Base-by-base conservation (phyloP, 306 rosid genomes). In the Hylodesmum podocarpum region DNA sequence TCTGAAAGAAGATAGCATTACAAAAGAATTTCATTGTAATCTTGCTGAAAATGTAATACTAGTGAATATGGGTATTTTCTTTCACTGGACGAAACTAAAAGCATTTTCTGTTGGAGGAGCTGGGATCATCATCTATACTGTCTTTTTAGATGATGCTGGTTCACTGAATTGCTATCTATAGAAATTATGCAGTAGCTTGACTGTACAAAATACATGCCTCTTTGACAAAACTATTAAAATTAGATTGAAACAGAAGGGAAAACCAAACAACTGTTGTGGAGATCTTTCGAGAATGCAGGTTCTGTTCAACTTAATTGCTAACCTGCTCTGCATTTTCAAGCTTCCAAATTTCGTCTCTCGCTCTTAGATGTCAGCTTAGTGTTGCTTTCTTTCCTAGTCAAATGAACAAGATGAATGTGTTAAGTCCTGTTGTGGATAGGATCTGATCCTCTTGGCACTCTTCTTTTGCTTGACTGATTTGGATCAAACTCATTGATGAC, bases 341-440 rank as follows among this genome's bases (percentile, higher is more conserved):
- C 57, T 70, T 65, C 72, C 62, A 11, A 61, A 9, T 78, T 75
- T 69, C 27, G 34, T 74, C 59, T 80, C 82, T 39, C 39, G 22
- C 46, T 70, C 80, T 34, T 65, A n/a, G 66, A 75, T 65, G 83
- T 80, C 82, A 79, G 75, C 75, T 79, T 74, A 31, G 81, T 70
- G 46, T 65, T 31, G 73, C 44, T 81, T 80, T 66, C 86, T 75
- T 82, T 82, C 76, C 67, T 53, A 41, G 19, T 55, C 49, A 62
- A 72, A 76, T 78, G 70, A 82, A 47, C 78, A 36, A 25, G 66
- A 24, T 59, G 54, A 29, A 54, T 77, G 24, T 40, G 64, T 83
- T 75, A 92, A 76, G 72, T 61, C 86, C 85, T 87, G 82, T 95
- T 95, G 86, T 95, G 99, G 83, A 92, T 95, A 81, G 99, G 99